Conservation (phyloP, 495 filamentous ascomycete species). For the Annulohypoxylon maeteangense region DNA sequence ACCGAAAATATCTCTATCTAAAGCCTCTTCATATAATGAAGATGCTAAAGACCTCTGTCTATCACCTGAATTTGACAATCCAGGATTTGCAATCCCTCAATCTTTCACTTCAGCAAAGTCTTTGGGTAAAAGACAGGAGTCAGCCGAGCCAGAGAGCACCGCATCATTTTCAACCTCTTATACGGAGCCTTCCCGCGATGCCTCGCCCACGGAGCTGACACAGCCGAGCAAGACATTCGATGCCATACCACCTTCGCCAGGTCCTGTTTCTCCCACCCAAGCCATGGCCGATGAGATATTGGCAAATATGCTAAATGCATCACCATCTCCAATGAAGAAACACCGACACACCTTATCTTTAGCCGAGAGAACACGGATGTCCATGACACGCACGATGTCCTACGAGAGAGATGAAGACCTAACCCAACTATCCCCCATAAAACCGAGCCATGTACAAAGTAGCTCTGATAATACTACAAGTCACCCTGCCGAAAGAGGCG, state of each 20-base stretch:
- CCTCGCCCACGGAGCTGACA: constrained; percentile 48
- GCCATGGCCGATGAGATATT: constrained; percentile 66
- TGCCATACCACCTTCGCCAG: constrained; percentile 50
- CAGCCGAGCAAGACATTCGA: constrained; percentile 13
- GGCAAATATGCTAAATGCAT: constrained; percentile 61
- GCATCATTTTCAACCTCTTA: constrained; percentile 17
- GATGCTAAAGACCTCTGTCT: not conserved
- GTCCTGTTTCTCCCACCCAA: constrained; percentile 56
- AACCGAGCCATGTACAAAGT: constrained; percentile 13
- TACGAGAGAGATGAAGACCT: constrained; percentile 48
- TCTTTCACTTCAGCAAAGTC: not conserved
- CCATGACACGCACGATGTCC: constrained; percentile 58
- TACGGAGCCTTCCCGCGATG: constrained; percentile 14
- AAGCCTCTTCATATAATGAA: not conserved
- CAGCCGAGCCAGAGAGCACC: not conserved
- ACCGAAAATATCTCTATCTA: constrained; percentile 10
- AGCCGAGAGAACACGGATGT: constrained; percentile 63
- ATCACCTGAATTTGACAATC: constrained; percentile 6
- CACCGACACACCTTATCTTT: constrained; percentile 62
- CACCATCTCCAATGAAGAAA: constrained; percentile 65
- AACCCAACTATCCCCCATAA: constrained; percentile 43
- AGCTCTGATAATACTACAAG: constrained; percentile 18
- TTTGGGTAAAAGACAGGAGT: not conserved
- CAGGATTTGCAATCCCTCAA: constrained; percentile 2
- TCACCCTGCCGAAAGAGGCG: constrained; percentile 40